Conservation (phyloP, 2,329 filamentous ascomycete species). For the Fusarium transvaalense region DNA sequence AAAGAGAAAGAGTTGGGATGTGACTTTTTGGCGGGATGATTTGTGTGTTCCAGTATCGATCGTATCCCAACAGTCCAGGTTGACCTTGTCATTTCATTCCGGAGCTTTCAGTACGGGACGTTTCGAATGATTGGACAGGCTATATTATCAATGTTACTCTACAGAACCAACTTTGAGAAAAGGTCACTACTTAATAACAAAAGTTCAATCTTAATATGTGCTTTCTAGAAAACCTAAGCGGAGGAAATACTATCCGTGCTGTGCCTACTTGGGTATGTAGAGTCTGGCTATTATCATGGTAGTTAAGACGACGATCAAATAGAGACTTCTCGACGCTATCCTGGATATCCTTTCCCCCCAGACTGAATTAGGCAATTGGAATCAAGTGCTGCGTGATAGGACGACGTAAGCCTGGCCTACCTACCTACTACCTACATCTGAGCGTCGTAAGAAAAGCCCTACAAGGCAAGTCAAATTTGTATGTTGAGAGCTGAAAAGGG, state of each 20-base stretch:
- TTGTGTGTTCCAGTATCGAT: constrained; percentile 26
- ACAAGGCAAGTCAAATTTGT: background rate
- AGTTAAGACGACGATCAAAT: constrained; percentile 12
- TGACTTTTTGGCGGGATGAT: constrained; percentile 31
- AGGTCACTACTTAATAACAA: constrained; percentile 3
- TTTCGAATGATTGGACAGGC: constrained; percentile 18
- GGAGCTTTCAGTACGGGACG: constrained; percentile 9
- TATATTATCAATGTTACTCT: background rate
- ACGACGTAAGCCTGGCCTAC: constrained; percentile 12
- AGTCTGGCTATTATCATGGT: background rate
- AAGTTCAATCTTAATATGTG: background rate
- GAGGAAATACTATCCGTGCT: background rate
- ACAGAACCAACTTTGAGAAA: constrained; percentile 1
- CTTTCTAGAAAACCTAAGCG: background rate
- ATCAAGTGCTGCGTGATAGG: constrained; percentile 32
- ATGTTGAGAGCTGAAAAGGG: constrained; percentile 15
- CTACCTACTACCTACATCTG: background rate
- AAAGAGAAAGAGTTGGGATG: constrained; percentile 17
- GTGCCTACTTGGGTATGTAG: background rate
- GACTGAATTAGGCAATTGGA: constrained; percentile 28
- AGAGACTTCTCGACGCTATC: too few relatives aligned
- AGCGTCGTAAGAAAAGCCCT: constrained; percentile 1
- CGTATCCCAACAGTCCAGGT: constrained; percentile 8
- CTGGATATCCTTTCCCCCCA: constrained; percentile 14
- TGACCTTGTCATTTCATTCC: constrained; percentile 13